Base-by-base conservation (phyloP, 1,284 basidiomycete genomes). In the Coriolopsis trogii region DNA sequence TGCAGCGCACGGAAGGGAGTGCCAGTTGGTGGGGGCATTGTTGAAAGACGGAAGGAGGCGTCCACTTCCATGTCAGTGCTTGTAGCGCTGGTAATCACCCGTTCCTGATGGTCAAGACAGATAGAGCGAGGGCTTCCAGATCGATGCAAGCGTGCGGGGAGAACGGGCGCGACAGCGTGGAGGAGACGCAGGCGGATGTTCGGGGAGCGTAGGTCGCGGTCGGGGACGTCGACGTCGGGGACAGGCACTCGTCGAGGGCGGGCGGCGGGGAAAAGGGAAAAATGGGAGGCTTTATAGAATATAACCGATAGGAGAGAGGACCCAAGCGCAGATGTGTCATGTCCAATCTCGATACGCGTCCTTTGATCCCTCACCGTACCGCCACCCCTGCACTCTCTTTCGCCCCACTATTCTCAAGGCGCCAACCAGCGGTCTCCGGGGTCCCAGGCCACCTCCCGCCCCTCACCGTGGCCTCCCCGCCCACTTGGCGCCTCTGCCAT, bases 1-100 rank as follows among this genome's bases (percentile, higher is more conserved):
- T 58, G 50, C 36, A 59, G 53, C 46, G 58, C 48, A 45, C 54
- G 60, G 54, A 53, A 62, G 51, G 58, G 60, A 40, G 53, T 36
- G 47, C 53, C 55, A 46, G 57, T 43, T 41, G 52, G 47, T 18
- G 62, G 56, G 50, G 60, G 46, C 47, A 63, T 63, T 55, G 64
- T 40, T 51, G 60, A 46, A 45, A 51, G 54, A 45, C 59, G 57
- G 62, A 61, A 64, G 38, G 63, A 60, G 58, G 60, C 58, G 55
- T 65, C 64, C 55, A 66, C 64, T 65, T 66, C 59, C 64, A 66
- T 66, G 63, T 53, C 53, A 51, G 54, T 46, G 43, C 54, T 38
- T 52, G 54, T 59, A 57, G 62, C 64, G 62, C 60, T 58, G 45
- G 50, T 50, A 57, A 60, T 59, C 60, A 51, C 59, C 42, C 61